A percentile compares a stretch with the other conserved stretches of the same genome.
These are phyloP conservation scores for Rhizoclosmatium globosum DNA, from an alignment of 192 early-diverging fungal species.

Conservation along the genomic window DNA sequence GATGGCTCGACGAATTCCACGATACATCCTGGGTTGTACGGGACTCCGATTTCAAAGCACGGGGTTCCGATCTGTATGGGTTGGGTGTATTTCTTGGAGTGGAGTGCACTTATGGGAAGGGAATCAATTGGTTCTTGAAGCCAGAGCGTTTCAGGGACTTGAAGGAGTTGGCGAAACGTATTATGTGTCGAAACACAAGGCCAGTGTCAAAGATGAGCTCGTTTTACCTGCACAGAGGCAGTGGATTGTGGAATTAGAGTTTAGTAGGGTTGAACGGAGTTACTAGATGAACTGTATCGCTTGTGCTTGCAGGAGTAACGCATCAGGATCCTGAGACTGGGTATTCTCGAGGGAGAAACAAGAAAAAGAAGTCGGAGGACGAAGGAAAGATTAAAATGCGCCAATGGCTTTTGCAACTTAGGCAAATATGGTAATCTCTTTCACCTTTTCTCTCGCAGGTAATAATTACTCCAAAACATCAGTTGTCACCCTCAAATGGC, in stretches of 20 bases:
- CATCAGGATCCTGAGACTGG: constrained; percentile 20
- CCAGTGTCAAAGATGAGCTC: constrained; percentile 58
- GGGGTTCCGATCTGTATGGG: constrained; percentile 61
- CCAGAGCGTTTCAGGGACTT: constrained; percentile 14
- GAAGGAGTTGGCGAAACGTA: constrained; percentile 33
- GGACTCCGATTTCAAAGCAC: constrained; percentile 62
- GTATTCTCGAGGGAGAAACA: neutral
- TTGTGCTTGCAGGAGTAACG: constrained; percentile 51
- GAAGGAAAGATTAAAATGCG: constrained; percentile 39
- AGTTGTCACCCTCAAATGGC: constrained; percentile 70
- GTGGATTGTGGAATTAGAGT: constrained; percentile 53
- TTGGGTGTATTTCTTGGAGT: constrained; percentile 60
- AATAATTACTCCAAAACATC: neutral
- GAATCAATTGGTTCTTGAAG: neutral
- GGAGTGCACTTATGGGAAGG: constrained; percentile 18
- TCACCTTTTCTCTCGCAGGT: neutral
- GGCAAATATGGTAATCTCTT: constrained; percentile 49
- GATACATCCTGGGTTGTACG: constrained; percentile 73
- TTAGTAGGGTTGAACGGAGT: constrained; percentile 62
- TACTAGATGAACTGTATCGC: constrained; percentile 67
- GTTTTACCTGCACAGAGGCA: constrained; percentile 63
- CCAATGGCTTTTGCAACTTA: constrained; percentile 58
- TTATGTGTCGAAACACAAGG: constrained; percentile 67
- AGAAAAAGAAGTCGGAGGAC: neutral
- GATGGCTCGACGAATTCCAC: constrained; percentile 66